Percentiles rank a stretch among this genome's conserved stretches.
Evolutionary conservation across 1,284 basidiomycete genomes (phyloP).

Genomic region (Papiliotrema laurentii): DNA sequence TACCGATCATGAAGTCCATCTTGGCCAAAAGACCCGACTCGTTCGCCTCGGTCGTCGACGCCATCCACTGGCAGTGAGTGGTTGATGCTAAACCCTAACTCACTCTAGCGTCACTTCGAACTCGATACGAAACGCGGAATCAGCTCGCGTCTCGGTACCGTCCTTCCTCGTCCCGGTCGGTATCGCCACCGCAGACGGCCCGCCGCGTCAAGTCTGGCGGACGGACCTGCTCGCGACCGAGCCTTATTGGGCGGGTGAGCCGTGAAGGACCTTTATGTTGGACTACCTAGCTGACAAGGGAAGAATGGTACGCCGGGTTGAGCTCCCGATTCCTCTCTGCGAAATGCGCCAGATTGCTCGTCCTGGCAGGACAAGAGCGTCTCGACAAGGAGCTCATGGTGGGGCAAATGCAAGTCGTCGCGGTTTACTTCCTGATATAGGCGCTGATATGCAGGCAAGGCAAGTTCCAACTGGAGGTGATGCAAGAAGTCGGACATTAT

Average conservation of each 20-base stretch:
- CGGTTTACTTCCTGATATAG: background rate
- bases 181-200: constrained; percentile 40
- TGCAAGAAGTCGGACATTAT: constrained; percentile 84
- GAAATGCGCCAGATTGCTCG: constrained; percentile 74
- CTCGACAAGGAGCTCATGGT: constrained; percentile 94
- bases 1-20: constrained; percentile 84
- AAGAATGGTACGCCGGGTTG: constrained; percentile 86
- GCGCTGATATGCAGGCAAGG: constrained; percentile 55
- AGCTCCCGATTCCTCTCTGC: constrained; percentile 71
- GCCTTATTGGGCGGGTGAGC: constrained; percentile 80
- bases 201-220: constrained; percentile 61
- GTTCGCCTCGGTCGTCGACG: constrained; percentile 76
- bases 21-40: constrained; percentile 78
- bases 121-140: constrained; percentile 70
- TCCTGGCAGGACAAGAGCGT: constrained; percentile 88
- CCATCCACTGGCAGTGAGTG: constrained; percentile 92
- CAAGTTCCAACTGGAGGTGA: constrained; percentile 90
- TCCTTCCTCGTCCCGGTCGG: constrained; percentile 59
- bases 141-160: constrained; percentile 81
- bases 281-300: background rate
- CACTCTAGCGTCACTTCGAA: constrained; percentile 61
- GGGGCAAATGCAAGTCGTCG: constrained; percentile 73
- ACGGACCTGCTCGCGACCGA: constrained; percentile 79
- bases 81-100: background rate
- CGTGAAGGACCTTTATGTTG: no score